phyloP scores from a whole-genome alignment of 352 stramenopile genomes.

The Globisporangium takayamanum region DNA sequence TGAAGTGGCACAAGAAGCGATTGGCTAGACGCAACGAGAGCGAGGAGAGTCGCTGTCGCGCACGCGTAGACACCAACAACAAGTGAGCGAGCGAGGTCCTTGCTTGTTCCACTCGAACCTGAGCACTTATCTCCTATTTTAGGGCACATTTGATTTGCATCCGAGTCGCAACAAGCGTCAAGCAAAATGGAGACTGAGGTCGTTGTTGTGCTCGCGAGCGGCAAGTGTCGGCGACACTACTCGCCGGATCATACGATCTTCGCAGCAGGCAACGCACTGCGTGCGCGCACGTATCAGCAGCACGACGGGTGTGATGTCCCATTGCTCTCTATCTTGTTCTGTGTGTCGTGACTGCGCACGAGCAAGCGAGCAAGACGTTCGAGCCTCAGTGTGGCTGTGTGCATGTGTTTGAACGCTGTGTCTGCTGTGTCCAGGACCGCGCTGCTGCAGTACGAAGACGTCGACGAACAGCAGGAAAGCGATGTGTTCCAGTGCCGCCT shows the following conservation, averaged over 20 bases:
- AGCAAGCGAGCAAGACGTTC: not conserved
- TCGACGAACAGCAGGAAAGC: conserved; percentile 2
- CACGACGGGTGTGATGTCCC: conserved; percentile 15
- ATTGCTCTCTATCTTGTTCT: not conserved
- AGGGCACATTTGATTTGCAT: conserved; percentile 5
- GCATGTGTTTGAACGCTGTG: not conserved
- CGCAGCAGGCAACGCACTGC: conserved; percentile 32
- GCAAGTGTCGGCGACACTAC: conserved; percentile 44
- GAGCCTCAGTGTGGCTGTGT: too few species aligned
- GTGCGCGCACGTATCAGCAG: conserved; percentile 39
- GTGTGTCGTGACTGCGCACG: not conserved
- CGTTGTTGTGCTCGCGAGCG: conserved; percentile 21
- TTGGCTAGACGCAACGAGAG: too few species aligned
- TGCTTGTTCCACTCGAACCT: too few species aligned
- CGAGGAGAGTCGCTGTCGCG: too few species aligned
- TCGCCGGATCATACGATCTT: conserved; percentile 50
- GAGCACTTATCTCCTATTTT: not conserved
- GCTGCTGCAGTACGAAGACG: conserved; percentile 7
- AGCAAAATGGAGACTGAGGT: conserved; percentile 22
- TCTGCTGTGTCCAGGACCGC: not conserved
- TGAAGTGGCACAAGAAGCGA: not conserved
- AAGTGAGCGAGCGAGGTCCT: too few species aligned
- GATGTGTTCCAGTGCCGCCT: conserved; percentile 33
- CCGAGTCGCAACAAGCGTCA: not conserved
- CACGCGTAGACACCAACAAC: too few species aligned